Conservation (phyloP, 768 basidiomycete species). For the Bullera alba region DNA sequence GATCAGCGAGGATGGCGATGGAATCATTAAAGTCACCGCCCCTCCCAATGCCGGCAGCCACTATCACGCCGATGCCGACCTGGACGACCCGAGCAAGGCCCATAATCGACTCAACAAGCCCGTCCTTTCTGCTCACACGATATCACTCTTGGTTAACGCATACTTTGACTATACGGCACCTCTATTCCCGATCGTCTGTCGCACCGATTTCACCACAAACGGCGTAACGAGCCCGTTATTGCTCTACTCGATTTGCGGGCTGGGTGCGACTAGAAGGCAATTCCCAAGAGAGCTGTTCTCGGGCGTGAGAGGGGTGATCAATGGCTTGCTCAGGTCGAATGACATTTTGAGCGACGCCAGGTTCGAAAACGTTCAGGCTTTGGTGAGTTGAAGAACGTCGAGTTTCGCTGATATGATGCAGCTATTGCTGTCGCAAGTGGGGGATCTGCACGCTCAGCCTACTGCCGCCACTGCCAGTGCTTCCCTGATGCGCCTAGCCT, state of each 20-base stretch:
- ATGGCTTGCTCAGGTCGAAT: conserved; percentile 75
- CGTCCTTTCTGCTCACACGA: conserved; percentile 33
- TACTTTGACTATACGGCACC: conserved; percentile 84
- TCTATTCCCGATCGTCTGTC: conserved; percentile 80
- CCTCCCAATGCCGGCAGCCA: conserved; percentile 25
- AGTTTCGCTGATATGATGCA: conserved; percentile 8
- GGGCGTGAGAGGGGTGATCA: conserved; percentile 77
- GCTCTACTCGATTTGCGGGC: conserved; percentile 87
- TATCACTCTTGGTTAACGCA: conserved; percentile 67
- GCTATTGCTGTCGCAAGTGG: conserved; percentile 49
- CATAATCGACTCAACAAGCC: conserved; percentile 33
- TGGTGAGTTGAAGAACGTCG: conserved; percentile 46
- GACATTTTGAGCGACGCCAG: conserved; percentile 84
- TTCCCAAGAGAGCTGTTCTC: conserved; percentile 82
- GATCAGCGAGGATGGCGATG: conserved; percentile 73
- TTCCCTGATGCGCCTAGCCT: conserved; percentile 75
- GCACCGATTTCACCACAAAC: conserved; percentile 74
- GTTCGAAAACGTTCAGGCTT: conserved; percentile 76
- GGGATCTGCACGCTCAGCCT: conserved; percentile 83
- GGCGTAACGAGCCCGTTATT: conserved; percentile 69
- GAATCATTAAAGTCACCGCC: conserved; percentile 57
- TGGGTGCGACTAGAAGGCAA: conserved; percentile 73
- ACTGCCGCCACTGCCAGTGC: conserved; percentile 79
- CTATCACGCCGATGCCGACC: conserved; percentile 23
- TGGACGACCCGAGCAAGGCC: conserved; percentile 13